Evolutionary conservation across 441 rosid species (phyloP), one percentile per base, ranked within the genome.

Genomic region (Daphne laureola): DNA sequence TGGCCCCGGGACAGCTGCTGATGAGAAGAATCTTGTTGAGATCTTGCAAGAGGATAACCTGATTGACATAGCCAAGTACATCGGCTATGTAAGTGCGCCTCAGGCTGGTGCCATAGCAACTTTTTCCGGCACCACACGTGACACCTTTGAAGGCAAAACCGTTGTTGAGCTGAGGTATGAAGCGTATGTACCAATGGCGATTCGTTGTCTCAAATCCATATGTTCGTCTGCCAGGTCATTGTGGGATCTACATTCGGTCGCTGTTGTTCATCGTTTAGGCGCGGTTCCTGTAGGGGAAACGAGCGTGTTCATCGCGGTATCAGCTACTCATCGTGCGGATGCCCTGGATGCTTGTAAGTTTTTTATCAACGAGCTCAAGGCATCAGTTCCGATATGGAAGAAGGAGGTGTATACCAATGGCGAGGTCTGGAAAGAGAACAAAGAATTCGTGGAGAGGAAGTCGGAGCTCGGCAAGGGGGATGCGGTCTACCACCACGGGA

Each of bases 371-470:
- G 96, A 88, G 67, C 43, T 91, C 46, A 91, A 91, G 73, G 95
- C 95, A 5, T 63, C 93, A 1, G 95, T 86, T 58, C 96, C 95
- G 0, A 82, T 84, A 44, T 91, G 96, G 95, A 88, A 91, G 80
- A 82, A 91, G 67, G 95, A 92, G 70, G 84, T 92, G 38, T 88
- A 92, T 61, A 56, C 82, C n/a, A 78, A 82, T 56, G 98, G 96
- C 42, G 93, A 88, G 64, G 64, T 79, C 55, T 86, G 87, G 94
- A 89, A 89, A 71, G 95, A 89, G 73, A 89, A 89, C 67, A 65
- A 76, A 0, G 95, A 89, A 74, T 89, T 89, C 48, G 41, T 76
- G 54, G 85, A 74, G 68, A 76, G 86, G 54, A 75, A 75, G 68
- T 41, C 66, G 11, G 87, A 72, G 65, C 77, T 76, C 8, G 75